These are phyloP conservation scores for Fusarium miscanthi DNA, from an alignment of 2,329 filamentous ascomycete species.

Conservation along the genomic window DNA sequence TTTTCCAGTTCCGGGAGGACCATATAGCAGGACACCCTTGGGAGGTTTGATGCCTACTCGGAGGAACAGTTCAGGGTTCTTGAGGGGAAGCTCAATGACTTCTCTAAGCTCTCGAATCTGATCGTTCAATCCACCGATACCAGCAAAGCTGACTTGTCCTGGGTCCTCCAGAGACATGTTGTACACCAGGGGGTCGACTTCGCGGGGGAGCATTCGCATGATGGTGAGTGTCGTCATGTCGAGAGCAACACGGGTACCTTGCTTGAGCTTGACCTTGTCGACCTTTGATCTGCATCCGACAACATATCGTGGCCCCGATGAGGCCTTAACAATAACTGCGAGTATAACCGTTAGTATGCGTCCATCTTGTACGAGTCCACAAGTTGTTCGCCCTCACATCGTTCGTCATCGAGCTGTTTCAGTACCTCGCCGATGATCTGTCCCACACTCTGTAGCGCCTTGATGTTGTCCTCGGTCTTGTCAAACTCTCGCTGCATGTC, in stretches of 20 bases:
- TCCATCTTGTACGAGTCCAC: conserved; percentile 9
- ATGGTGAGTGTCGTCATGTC: conserved; percentile 99
- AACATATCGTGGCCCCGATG: conserved; percentile 95
- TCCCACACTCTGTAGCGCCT: conserved; percentile 97
- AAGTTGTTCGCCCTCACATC: conserved; percentile 75
- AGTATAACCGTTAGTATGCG: conserved; percentile 33
- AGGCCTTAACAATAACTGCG: conserved; percentile 97
- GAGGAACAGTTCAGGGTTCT: conserved; percentile 98
- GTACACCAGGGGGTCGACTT: conserved; percentile 98
- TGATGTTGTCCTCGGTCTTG: conserved; percentile 98
- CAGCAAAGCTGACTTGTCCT: conserved; percentile 96
- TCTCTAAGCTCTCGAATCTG: conserved; percentile 97
- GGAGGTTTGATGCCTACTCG: conserved; percentile 98
- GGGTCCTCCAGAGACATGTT: conserved; percentile 99
- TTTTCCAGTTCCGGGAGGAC: conserved; percentile 96
- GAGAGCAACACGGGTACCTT: conserved; percentile 95
- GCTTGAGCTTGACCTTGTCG: conserved; percentile 96
- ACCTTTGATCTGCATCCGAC: conserved; percentile 99
- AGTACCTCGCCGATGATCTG: conserved; percentile 99
- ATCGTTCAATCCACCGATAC: conserved; percentile 97
- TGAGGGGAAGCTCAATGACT: conserved; percentile 96
- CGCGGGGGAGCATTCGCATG: conserved; percentile 98
- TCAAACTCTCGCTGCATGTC: conserved; percentile 94
- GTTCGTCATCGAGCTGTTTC: conserved; percentile 98
- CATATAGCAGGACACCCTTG: conserved; percentile 96